These are phyloP conservation scores for Sordariomycetes sp. DNA, from an alignment of 2,329 filamentous ascomycete species.

Conservation along the genomic window DNA sequence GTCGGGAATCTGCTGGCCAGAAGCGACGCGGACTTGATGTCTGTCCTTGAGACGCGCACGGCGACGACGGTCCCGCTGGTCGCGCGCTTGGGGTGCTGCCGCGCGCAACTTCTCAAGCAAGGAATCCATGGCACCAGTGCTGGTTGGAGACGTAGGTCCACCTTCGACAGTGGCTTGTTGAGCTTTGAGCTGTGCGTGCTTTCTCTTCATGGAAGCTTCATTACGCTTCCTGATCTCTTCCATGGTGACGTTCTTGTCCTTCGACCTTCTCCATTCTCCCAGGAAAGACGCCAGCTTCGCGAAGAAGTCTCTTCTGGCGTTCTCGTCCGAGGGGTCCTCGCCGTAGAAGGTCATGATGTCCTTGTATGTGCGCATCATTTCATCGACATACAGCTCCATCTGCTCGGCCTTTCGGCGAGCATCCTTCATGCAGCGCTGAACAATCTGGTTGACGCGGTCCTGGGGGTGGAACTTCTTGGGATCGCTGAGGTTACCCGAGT, in stretches of 20 bases:
- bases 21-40: slow-evolving; percentile 82
- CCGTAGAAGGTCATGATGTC: slow-evolving; percentile 97
- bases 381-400: slow-evolving; percentile 85
- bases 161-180: slow-evolving; percentile 38
- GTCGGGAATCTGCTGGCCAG: slow-evolving; percentile 78
- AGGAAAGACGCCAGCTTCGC: slow-evolving; percentile 86
- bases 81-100: slow-evolving; percentile 80
- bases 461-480: slow-evolving; percentile 97
- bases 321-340: slow-evolving; percentile 86
- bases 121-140: slow-evolving; percentile 90
- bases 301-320: slow-evolving; percentile 92
- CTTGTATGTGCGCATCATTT: slow-evolving; percentile 85
- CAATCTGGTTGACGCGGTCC: slow-evolving; percentile 85
- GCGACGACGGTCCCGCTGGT: slow-evolving; percentile 80
- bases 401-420: slow-evolving; percentile 92
- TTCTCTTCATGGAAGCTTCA: slow-evolving; percentile 87
- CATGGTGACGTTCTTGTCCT: slow-evolving; percentile 77
- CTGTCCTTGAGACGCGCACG: slow-evolving; percentile 82
- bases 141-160: slow-evolving; percentile 55
- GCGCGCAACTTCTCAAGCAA: slow-evolving; percentile 90
- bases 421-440: slow-evolving; percentile 93
- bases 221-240: slow-evolving; percentile 81
- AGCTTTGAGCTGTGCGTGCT: slow-evolving; percentile 62
- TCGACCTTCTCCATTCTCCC: slow-evolving; percentile 89
- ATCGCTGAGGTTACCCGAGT: slow-evolving; percentile 89